Base-by-base conservation (phyloP, 2,329 filamentous ascomycete species). In the Capronia epimyces region DNA sequence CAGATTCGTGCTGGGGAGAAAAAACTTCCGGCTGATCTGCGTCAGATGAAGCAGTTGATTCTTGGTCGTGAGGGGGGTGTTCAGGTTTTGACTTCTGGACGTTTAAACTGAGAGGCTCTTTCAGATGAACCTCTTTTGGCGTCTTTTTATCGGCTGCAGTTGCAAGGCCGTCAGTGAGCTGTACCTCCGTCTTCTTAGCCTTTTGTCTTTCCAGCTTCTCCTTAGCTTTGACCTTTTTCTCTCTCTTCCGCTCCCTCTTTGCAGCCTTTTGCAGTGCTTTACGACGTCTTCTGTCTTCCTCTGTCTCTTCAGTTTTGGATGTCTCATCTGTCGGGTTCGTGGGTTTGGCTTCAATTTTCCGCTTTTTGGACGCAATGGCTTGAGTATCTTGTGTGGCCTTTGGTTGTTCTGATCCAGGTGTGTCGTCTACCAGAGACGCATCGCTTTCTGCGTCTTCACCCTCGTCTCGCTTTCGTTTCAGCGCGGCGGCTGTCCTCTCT, bases 391-490 rank as follows among this genome's bases (percentile, higher is more conserved):
- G 50, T 3, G 40, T 16, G 21, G 46, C 47, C 39, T 56, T 54
- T 0, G 55, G 50, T 29, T 29, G 31, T 40, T 57, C 52, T 29
- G 46, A 21, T 3, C 51, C 50, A 29, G 31, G 16, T 34, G 15
- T 32, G 13, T 52, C 44, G 4, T 15, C 15, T 1, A 24, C n/a
- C 15, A 15, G 43, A 16, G 15, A 22, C 16, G 70, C 71, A 34
- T 65, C 62, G n/a, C 69, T 72, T 21, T 70, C 69, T 29, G 75
- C 66, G n/a, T 74, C 67, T 49, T 78, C 75, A 50, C 83, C 71
- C 57, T 85, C 81, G 47, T 82, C 80, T 22, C 86, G 75, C 72
- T 95, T 95, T 53, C 89, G 81, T 75, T 95, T 95, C 63, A 72
- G 72, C 46, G 79, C 79, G 49, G 87, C 89, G 60, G 74, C 74